Percentiles rank a stretch among this genome's conserved stretches.
phyloP scores from a whole-genome alignment of 2,329 filamentous ascomycete species.

The Phialocephala sp. region DNA sequence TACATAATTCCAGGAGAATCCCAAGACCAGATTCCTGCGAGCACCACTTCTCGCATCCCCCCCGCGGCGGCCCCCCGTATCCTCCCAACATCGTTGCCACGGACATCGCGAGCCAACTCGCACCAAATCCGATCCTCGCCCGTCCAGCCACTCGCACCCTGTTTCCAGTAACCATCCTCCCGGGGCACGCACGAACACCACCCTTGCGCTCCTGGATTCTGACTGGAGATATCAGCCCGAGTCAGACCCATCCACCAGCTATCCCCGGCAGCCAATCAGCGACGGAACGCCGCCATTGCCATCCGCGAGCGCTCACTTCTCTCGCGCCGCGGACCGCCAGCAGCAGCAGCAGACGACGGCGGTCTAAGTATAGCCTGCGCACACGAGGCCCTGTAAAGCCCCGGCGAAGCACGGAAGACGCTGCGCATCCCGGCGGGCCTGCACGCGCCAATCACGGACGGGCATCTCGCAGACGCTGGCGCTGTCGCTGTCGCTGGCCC shows the following conservation, averaged over 20 bases:
- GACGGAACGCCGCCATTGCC: constrained; percentile 5
- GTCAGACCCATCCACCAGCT: constrained; percentile 10
- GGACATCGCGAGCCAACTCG: not conserved
- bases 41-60: constrained; percentile 1
- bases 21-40: constrained; percentile 15
- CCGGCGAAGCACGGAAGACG: not conserved
- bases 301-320: constrained; percentile 9
- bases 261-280: not conserved
- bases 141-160: not conserved
- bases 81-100: not conserved
- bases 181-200: constrained; percentile 25
- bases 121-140: not conserved
- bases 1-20: constrained; percentile 34
- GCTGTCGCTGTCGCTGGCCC: too few species aligned
- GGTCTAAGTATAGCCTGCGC: constrained; percentile 38
- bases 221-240: constrained; percentile 7
- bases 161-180: constrained; percentile 33
- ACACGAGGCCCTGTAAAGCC: constrained; percentile 12
- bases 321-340: constrained; percentile 29
- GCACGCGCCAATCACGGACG: constrained; percentile 30
- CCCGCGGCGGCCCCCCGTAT: not conserved
- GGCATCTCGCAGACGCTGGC: constrained; percentile 29
- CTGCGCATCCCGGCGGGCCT: not conserved
- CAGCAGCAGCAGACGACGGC: constrained; percentile 14
- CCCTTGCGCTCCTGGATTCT: constrained; percentile 21